A percentile compares a stretch with the other conserved stretches of the same genome.
Evolutionary conservation across 768 basidiomycete genomes (phyloP).

Genomic region (Pisolithus albus): DNA sequence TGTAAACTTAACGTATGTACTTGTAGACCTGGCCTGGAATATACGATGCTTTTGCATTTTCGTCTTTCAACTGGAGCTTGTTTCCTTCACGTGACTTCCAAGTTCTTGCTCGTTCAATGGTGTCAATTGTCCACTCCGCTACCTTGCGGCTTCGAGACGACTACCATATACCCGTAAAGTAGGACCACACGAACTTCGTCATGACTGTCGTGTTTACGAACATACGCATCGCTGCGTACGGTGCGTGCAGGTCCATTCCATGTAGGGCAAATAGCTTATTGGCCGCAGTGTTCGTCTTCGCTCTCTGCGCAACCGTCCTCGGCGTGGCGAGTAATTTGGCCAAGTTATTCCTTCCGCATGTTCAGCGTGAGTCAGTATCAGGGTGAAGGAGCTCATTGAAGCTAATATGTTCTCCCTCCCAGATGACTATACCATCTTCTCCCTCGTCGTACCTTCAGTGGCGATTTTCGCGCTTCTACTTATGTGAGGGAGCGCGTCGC

Average conservation of each 20-base stretch:
- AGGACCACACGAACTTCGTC: slow-evolving; percentile 1
- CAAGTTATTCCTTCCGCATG: slow-evolving; percentile 53
- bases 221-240: slow-evolving; percentile 44
- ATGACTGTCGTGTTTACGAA: slow-evolving; percentile 63
- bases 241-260: slow-evolving; percentile 28
- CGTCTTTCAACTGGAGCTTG: background rate
- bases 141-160: slow-evolving; percentile 3
- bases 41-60: background rate
- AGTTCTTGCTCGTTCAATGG: too few species aligned
- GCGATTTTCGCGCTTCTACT: slow-evolving; percentile 59
- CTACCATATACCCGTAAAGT: slow-evolving; percentile 2
- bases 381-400: slow-evolving; percentile 1
- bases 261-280: slow-evolving; percentile 16
- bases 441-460: slow-evolving; percentile 55
- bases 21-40: slow-evolving; percentile 10
- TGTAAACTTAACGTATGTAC: slow-evolving; percentile 2
- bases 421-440: slow-evolving; percentile 70
- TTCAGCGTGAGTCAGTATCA: slow-evolving; percentile 45
- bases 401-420: background rate
- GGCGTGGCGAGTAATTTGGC: slow-evolving; percentile 68
- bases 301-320: slow-evolving; percentile 47
- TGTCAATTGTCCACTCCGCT: too few species aligned
- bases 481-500: slow-evolving; percentile 35
- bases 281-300: slow-evolving; percentile 30
- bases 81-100: background rate